Evolutionary conservation across 2,329 filamentous ascomycete species (phyloP).

Genomic region (Aulographum hederae): DNA sequence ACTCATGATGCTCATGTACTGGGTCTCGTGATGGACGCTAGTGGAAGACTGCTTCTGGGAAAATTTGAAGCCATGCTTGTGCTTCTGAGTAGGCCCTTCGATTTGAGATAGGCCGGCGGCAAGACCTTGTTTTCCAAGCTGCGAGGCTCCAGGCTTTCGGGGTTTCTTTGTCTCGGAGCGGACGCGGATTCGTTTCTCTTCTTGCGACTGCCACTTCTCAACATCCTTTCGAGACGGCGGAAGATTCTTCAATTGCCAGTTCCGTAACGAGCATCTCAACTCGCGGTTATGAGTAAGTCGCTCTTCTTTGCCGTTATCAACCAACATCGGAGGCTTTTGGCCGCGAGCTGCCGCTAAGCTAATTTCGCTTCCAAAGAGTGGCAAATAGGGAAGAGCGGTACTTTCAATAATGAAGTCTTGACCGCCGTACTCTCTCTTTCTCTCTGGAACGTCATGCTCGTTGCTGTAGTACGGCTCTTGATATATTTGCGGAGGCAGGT

Average conservation of each 20-base stretch:
- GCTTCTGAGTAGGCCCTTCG: constrained; percentile 69
- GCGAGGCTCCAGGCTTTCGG: not conserved
- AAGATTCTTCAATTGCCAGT: constrained; percentile 58
- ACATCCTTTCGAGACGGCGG: constrained; percentile 60
- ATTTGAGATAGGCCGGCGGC: constrained; percentile 56
- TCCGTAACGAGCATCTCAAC: constrained; percentile 38
- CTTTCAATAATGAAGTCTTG: constrained; percentile 66
- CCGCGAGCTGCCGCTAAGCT: constrained; percentile 37
- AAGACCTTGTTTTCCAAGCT: constrained; percentile 2
- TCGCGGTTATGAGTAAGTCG: constrained; percentile 33
- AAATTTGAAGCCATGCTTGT: constrained; percentile 70
- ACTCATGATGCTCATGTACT: constrained; percentile 96
- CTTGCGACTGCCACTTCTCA: constrained; percentile 41
- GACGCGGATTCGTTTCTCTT: constrained; percentile 7
- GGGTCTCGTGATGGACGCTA: constrained; percentile 63
- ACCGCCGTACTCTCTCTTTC: constrained; percentile 68
- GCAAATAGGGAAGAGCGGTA: constrained; percentile 59
- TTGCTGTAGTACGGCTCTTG: constrained; percentile 74
- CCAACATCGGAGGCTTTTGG: constrained; percentile 25
- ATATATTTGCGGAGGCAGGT: constrained; percentile 54
- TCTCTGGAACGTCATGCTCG: constrained; percentile 64
- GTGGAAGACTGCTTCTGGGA: constrained; percentile 58
- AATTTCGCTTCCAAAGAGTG: constrained; percentile 52
- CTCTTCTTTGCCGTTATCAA: constrained; percentile 33
- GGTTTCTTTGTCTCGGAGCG: not conserved